Base-by-base conservation (phyloP, 805 yeast genomes). In the Candida insectorum region DNA sequence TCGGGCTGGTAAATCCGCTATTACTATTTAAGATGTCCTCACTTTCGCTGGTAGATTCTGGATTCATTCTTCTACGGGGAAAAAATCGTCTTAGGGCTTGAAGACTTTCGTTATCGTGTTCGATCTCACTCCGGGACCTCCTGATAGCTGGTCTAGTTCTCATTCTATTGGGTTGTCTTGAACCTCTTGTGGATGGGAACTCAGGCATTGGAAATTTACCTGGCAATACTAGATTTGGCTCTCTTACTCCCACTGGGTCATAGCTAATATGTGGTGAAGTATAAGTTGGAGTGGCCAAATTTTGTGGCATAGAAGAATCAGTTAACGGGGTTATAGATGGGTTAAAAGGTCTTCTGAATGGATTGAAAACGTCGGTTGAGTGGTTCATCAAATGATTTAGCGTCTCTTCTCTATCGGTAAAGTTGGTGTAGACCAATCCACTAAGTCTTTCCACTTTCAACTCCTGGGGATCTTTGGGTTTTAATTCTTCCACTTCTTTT, bases 301-400 rank as follows among this genome's bases (percentile, higher is more conserved):
- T 44, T 35, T 63, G 70, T 12, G 43, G 53, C 45, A 62, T 56
- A 30, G 47, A 53, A 4, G 62, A 49, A 41, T 65, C 71, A 2
- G 69, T 62, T 17, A 65, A 49, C 4, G 71, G 69, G 1, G 67
- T 62, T 14, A 64, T 49, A 3, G 47, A 12, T 6, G 66, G 60
- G 34, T 54, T 57, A 39, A 51, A 52, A 1, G 69, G 62, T 33
- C 67, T 51, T 36, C 60, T 50, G 33, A 41, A 52, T 2, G 71
- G 71, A 30, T 49, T 52, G 43, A 65, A 65, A 12, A 65, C 53
- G 36, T 65, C 60, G 2, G 71, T 63, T 34, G 59, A 57, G 35
- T 49, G 44, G 28, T 49, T 39, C 24, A 47, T 33, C 17, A 65
- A 32, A 37, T 58, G 62, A 19, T 48, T 41, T 26, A 51, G 39